These are phyloP conservation scores for Rheum nobile DNA, from an alignment of 148 eudicot genomes.

Conservation along the genomic window DNA sequence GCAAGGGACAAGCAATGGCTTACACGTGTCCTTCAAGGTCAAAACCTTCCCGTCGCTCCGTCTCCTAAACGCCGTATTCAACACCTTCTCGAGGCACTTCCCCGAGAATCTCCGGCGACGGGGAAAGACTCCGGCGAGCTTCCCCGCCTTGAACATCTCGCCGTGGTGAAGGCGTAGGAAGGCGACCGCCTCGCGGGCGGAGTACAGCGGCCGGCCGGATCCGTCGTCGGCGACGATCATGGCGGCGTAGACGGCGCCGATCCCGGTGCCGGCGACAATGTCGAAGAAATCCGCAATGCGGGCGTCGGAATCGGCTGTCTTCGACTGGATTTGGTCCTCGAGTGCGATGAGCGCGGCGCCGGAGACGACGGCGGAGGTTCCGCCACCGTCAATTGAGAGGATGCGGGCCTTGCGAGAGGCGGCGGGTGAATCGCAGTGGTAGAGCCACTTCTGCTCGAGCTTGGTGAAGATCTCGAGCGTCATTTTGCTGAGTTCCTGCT, in stretches of 20 bases:
- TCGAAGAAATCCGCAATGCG: conserved; percentile 69
- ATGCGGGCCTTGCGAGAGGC: conserved; percentile 30
- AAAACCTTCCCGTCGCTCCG: conserved; percentile 14
- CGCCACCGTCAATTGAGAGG: conserved; percentile 68
- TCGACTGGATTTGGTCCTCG: conserved; percentile 51
- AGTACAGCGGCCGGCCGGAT: conserved; percentile 46
- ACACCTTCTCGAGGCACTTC: conserved; percentile 30
- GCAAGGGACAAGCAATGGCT: conserved; percentile 64
- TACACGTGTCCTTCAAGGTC: conserved; percentile 68
- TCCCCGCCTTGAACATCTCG: conserved; percentile 25
- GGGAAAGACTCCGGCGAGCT: background rate
- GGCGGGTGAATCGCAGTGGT: conserved; percentile 13
- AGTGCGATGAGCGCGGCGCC: conserved; percentile 47
- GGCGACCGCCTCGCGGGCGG: conserved; percentile 37
- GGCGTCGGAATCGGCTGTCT: conserved; percentile 36
- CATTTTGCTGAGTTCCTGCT: conserved; percentile 8
- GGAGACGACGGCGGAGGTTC: conserved; percentile 48
- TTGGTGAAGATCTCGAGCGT: conserved; percentile 36
- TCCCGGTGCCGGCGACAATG: conserved; percentile 58
- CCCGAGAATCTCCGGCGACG: conserved; percentile 40
- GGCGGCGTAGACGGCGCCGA: conserved; percentile 61
- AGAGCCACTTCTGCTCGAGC: conserved; percentile 49
- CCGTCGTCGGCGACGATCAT: conserved; percentile 53
- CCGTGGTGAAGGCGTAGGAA: conserved; percentile 27
- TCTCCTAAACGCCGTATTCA: conserved; percentile 22